Evolutionary conservation across 2,329 filamentous ascomycete species (phyloP).

Genomic region (Clonostachys rhizophaga): DNA sequence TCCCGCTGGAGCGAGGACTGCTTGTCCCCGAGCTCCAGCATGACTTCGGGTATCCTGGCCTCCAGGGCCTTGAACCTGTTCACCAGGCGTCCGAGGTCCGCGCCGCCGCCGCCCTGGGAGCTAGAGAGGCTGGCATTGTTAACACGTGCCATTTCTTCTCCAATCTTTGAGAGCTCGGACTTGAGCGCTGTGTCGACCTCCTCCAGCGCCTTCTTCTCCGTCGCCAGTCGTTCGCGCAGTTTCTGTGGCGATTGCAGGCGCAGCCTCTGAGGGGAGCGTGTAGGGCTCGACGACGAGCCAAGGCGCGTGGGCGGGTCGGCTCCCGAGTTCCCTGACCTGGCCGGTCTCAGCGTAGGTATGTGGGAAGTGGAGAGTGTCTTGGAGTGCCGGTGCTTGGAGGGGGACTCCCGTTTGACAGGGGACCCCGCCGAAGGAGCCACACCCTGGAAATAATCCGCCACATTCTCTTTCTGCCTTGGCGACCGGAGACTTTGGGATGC

Average conservation of each 20-base stretch:
- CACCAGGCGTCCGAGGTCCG: slow-evolving; percentile 44
- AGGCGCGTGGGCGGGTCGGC: slow-evolving; percentile 18
- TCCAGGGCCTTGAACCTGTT: slow-evolving; percentile 64
- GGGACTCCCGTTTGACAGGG: slow-evolving; percentile 8
- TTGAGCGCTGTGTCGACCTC: slow-evolving; percentile 66
- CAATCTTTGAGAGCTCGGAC: slow-evolving; percentile 74
- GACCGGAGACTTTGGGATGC: slow-evolving; percentile 29
- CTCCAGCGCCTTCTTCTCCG: slow-evolving; percentile 70
- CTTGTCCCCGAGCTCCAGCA: slow-evolving; percentile 54
- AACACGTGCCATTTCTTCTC: slow-evolving; percentile 68
- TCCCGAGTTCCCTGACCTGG: slow-evolving; percentile 17
- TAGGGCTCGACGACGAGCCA: slow-evolving; percentile 10
- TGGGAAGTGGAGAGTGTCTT: slow-evolving; percentile 49
- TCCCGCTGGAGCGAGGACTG: slow-evolving; percentile 65
- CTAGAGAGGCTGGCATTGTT: slow-evolving; percentile 27
- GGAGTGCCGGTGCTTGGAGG: slow-evolving; percentile 27
- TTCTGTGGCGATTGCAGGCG: slow-evolving; percentile 70
- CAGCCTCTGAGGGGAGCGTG: slow-evolving; percentile 40
- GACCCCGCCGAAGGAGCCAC: slow-evolving; percentile 5
- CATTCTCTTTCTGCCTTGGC: slow-evolving; percentile 46
- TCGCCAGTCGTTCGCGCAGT: slow-evolving; percentile 78
- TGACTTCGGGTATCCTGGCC: slow-evolving; percentile 54
- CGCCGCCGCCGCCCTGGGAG: slow-evolving; percentile 16
- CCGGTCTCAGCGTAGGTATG: slow-evolving; percentile 47
- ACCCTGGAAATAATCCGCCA: slow-evolving; percentile 14